Base-by-base conservation (phyloP, 2,329 filamentous ascomycete species). In the Madurella mycetomatis region DNA sequence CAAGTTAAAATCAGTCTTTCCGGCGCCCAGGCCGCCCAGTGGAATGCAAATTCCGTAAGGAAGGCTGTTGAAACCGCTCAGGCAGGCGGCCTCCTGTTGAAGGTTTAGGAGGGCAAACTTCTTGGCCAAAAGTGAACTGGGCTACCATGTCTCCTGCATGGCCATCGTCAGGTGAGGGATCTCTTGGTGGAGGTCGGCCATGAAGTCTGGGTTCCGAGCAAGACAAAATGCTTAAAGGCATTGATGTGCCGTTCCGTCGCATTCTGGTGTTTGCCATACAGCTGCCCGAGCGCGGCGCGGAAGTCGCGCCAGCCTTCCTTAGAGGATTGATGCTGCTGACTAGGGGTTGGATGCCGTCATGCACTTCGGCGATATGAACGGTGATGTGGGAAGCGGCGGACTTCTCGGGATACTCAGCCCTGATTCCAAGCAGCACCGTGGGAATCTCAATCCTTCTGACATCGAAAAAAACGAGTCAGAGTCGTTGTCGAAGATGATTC, bases 1-100 rank as follows among this genome's bases (percentile, higher is more conserved):
- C 1, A 58, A 30, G 32, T 58, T 55, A 39, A 53, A 53, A n/a
- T 56, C 50, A 0, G 56, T 58, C 17, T 58, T 58, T 4, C 56
- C 56, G 2, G 56, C 56, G 1, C 56, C 56, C 11, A 53, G 56
- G 16, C 56, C 49, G 1, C 56, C 56, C 13, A 53, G 56, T 5
- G 56, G 19, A n/a, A 58, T 51, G 40, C 44, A 51, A 16, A 56
- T 54, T 11, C 53, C 56, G 34, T 53, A 58, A 1, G 19, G 39
- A 1, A 58, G 31, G 4, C 41, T 41, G 9, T 25, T 19, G 18
- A 58, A 55, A 1, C 56, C 56, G 4, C 55, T 13, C 2, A 58
- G 16, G 37, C 53, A 58, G 4, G 53, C 56, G 1, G 32, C 42
- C n/a, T 39, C 47, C 17, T 58, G 56, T 9, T 55, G 53, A 0